phyloP scores from a whole-genome alignment of 2,329 filamentous ascomycete species.

The Amphichorda felina region DNA sequence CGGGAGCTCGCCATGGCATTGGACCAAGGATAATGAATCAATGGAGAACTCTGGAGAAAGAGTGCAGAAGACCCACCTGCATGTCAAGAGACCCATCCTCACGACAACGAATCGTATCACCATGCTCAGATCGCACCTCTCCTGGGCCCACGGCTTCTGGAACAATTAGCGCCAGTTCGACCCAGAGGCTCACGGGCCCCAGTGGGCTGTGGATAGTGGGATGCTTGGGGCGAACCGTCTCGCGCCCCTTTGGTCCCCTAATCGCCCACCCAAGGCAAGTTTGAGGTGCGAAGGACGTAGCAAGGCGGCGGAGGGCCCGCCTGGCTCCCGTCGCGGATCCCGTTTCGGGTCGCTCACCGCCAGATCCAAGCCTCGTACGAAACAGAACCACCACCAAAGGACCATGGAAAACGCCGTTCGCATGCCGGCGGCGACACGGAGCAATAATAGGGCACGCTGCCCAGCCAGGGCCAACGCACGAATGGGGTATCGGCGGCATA shows the following conservation, averaged over 20 bases:
- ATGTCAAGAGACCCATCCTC: background rate
- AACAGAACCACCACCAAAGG: background rate
- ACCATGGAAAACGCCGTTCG: background rate
- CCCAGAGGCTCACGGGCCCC: background rate
- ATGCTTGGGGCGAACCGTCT: background rate
- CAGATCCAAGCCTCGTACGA: constrained; percentile 1
- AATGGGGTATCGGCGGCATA: constrained; percentile 3
- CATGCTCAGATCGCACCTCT: background rate
- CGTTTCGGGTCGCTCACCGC: constrained; percentile 1
- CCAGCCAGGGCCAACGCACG: background rate
- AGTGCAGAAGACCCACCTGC: constrained; percentile 1
- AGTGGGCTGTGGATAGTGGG: background rate
- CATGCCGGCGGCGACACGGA: no score
- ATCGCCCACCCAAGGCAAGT: no score
- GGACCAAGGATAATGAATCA: no score
- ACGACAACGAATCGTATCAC: background rate
- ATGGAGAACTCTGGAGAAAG: no score
- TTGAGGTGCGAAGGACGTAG: background rate
- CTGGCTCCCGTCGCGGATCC: constrained; percentile 3
- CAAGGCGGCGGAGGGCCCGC: no score
- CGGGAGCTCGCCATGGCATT: background rate
- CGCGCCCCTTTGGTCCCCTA: no score
- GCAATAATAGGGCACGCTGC: no score
- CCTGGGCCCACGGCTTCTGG: constrained; percentile 4
- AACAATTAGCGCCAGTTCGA: constrained; percentile 2